phyloP scores from a whole-genome alignment of 192 early-diverging fungal species.

The Pecoramyces ruminantium region DNA sequence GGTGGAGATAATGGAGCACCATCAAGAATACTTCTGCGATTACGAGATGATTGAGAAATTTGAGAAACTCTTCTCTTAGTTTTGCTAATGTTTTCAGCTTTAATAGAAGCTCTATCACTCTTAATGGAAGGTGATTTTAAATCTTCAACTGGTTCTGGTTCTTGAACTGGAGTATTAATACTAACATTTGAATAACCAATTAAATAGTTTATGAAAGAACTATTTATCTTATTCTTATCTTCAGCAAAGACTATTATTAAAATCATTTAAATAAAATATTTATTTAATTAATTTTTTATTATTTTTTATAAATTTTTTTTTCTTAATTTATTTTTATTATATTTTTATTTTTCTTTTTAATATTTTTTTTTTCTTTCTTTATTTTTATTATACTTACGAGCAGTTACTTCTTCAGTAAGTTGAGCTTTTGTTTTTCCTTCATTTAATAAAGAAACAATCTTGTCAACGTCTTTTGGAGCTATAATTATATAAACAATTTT shows the following conservation, averaged over 20 bases:
- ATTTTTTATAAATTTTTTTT: too few relatives aligned
- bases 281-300: too few relatives aligned
- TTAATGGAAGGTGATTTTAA: background rate
- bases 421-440: too few relatives aligned
- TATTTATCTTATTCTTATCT: background rate
- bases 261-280: background rate
- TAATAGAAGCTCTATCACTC: background rate
- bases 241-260: background rate
- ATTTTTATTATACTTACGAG: too few relatives aligned
- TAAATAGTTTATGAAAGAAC: background rate
- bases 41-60: background rate
- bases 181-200: background rate
- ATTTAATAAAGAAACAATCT: too few relatives aligned
- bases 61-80: background rate
- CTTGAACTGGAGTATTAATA: background rate
- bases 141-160: background rate
- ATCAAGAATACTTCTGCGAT: background rate
- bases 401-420: too few relatives aligned
- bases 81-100: background rate
- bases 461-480: too few relatives aligned
- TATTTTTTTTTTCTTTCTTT: too few relatives aligned
- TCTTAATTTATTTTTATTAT: too few relatives aligned
- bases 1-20: background rate
- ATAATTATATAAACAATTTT: too few relatives aligned
- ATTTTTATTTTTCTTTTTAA: too few relatives aligned